Conservation (phyloP, 495 filamentous ascomycete species). For the Penicillium argentinense region DNA sequence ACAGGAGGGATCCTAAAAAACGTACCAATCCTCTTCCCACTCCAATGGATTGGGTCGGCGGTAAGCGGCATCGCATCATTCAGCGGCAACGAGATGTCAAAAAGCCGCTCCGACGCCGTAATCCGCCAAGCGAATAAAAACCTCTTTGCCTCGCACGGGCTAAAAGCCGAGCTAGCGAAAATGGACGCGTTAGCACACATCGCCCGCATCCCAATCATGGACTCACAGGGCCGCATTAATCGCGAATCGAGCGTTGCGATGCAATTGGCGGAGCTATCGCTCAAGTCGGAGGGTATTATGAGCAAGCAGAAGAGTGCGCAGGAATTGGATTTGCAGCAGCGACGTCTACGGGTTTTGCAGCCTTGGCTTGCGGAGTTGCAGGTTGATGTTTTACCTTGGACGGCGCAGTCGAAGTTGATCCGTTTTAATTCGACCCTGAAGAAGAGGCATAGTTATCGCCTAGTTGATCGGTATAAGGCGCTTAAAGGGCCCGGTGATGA, state of each 20-base stretch:
- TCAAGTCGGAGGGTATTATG: background rate
- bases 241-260: slow-evolving; percentile 13
- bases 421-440: slow-evolving; percentile 29
- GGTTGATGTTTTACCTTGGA: slow-evolving; percentile 26
- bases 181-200: slow-evolving; percentile 28
- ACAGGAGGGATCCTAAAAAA: slow-evolving; percentile 31
- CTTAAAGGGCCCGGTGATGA: background rate
- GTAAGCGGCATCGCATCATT: slow-evolving; percentile 27
- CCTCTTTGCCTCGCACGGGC: slow-evolving; percentile 25
- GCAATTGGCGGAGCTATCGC: slow-evolving; percentile 12
- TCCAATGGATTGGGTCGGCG: slow-evolving; percentile 25
- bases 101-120: slow-evolving; percentile 26
- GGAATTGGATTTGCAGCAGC: slow-evolving; percentile 20
- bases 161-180: slow-evolving; percentile 26
- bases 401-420: slow-evolving; percentile 22
- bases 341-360: slow-evolving; percentile 11
- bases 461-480: slow-evolving; percentile 1
- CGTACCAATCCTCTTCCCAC: slow-evolving; percentile 32
- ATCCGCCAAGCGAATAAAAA: slow-evolving; percentile 29
- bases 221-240: slow-evolving; percentile 25
- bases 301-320: background rate
- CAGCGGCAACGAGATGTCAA: slow-evolving; percentile 25
- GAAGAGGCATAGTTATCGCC: slow-evolving; percentile 20
- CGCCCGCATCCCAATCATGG: slow-evolving; percentile 25
- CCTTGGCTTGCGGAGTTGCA: slow-evolving; percentile 32